Evolutionary conservation across 2,329 filamentous ascomycete genomes (phyloP).

Genomic region (Apiospora marii): DNA sequence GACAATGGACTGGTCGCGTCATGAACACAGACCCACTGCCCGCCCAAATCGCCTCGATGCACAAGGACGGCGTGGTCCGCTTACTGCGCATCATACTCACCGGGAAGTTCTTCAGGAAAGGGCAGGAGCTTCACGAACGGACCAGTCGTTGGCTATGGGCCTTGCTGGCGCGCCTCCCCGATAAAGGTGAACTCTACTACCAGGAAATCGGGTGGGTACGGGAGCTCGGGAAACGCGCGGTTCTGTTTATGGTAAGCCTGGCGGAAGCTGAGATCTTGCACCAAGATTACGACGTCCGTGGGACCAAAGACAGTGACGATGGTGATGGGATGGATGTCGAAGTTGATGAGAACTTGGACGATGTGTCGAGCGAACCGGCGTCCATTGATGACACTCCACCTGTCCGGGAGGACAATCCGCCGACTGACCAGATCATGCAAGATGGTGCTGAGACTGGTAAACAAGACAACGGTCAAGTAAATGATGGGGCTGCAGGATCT

Average conservation of each 20-base stretch:
- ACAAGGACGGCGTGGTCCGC: conserved; percentile 70
- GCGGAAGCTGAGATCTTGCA: conserved; percentile 59
- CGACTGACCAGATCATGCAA: background rate
- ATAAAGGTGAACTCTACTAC: conserved; percentile 77
- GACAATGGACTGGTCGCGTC: conserved; percentile 61
- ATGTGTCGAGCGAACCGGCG: conserved; percentile 45
- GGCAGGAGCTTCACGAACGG: conserved; percentile 66
- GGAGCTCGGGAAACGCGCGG: conserved; percentile 80
- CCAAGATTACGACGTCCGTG: conserved; percentile 49
- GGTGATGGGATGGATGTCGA: conserved; percentile 43
- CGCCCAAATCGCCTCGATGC: conserved; percentile 68
- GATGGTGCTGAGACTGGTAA: background rate
- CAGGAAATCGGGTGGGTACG: conserved; percentile 79
- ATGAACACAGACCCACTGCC: conserved; percentile 63
- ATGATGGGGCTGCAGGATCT: background rate
- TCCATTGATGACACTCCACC: conserved; percentile 45
- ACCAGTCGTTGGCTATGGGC: conserved; percentile 89
- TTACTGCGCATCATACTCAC: conserved; percentile 73
- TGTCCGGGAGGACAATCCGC: conserved; percentile 15
- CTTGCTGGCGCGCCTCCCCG: conserved; percentile 77
- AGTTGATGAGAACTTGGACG: conserved; percentile 54
- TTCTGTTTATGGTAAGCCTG: conserved; percentile 63
- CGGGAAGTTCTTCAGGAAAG: conserved; percentile 68
- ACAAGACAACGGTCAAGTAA: background rate
- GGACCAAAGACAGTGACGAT: conserved; percentile 37